Evolutionary conservation across 169 alveolate species (phyloP), one percentile per base, ranked within the genome.

Genomic region (Cryptosporidium felis): DNA sequence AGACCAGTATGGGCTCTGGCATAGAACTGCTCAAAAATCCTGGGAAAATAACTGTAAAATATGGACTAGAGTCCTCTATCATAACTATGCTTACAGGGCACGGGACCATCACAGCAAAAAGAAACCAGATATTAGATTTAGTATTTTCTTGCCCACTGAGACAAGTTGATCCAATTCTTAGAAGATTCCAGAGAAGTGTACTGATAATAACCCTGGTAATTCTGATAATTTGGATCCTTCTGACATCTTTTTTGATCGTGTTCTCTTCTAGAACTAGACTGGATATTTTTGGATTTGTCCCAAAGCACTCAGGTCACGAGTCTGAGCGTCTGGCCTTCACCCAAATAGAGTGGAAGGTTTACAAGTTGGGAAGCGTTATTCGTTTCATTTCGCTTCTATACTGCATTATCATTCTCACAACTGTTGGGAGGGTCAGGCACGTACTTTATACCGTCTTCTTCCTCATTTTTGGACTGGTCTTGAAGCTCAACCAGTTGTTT

Each of bases 141-240:
- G 85, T 74, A 36, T 74, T 74, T 12, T 74, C 85, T 36, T 74
- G 85, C 26, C 74, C 85, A 14, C n/a, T 74, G n/a, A 49, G 85
- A 23, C 16, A 32, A 56, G 74, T 74, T 6, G 85, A 74, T 38
- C 85, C 85, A 21, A 56, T 10, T 8, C 30, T 74, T 23, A 74
- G 56, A 16, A 49, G 10, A 8, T 74, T 74, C 41, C 85, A 74
- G 41, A 36, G 34, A 51, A 74, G 28, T n/a, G 85, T 74, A 21
- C 12, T 74, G 14, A 49, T 36, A 9, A 49, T 74, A 1, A 38
- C 60, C 16, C 5, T 74, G 10, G n/a, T 74, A 3, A 38, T 56
- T 12, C 28, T 74, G 8, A n/a, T 53, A 21, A 21, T 74, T 9
- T 74, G 85, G 85, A 74, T 74, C 23, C 46, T 56, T 21, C 18